phyloP scores from a whole-genome alignment of 768 basidiomycete genomes.

The Leccinum truebloodii region DNA sequence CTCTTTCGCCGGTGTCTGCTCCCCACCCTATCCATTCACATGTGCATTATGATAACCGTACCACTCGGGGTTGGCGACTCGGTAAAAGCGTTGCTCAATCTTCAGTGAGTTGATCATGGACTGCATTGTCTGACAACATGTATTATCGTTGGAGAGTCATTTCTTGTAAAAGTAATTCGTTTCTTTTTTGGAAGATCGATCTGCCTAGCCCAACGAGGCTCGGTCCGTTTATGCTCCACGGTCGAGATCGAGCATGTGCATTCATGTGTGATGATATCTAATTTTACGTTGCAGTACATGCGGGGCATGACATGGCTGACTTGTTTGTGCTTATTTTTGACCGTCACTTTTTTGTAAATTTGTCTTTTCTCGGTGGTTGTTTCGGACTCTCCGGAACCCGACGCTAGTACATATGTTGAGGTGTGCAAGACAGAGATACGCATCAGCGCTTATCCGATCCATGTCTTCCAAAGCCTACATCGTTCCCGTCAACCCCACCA shows the following conservation, averaged over 20 bases:
- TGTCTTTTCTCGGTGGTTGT: neutral
- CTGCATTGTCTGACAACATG: neutral
- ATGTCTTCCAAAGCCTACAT: constrained; percentile 61
- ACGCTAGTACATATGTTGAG: constrained; percentile 24
- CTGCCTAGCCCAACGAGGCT: too few relatives aligned
- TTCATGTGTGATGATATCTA: too few relatives aligned
- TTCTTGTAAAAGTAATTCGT: too few relatives aligned
- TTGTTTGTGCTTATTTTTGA: neutral
- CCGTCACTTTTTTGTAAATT: neutral
- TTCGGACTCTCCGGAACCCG: constrained; percentile 25
- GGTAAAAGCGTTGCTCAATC: neutral
- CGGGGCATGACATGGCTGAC: neutral
- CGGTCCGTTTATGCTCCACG: neutral
- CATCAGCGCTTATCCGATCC: constrained; percentile 29
- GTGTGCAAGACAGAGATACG: constrained; percentile 20
- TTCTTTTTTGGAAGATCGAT: too few relatives aligned
- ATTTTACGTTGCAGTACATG: too few relatives aligned
- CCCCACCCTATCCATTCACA: neutral
- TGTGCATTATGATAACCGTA: too few relatives aligned
- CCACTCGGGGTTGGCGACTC: neutral
- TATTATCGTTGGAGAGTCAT: too few relatives aligned
- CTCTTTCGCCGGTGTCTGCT: neutral
- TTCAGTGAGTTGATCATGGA: neutral
- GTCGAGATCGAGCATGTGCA: neutral
- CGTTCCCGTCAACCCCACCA: constrained; percentile 54